Base-by-base conservation (phyloP, 169 alveolate genomes). In the Cystoisospora suis region DNA sequence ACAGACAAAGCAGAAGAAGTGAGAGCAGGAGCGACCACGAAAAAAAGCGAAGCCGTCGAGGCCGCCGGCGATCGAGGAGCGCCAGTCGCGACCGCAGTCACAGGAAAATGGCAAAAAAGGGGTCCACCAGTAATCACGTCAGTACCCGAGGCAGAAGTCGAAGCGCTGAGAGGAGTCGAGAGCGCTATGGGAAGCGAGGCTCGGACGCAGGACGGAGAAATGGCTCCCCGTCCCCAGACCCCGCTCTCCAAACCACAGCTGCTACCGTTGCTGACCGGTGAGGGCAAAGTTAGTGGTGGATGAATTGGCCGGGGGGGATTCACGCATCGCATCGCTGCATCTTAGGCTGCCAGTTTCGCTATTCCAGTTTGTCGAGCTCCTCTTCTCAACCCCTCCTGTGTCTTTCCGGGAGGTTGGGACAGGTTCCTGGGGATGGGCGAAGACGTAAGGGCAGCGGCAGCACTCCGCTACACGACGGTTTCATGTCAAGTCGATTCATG, bases 201-300 rank as follows among this genome's bases (percentile, higher is more conserved):
- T 12, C 61, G n/a, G 4, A 44, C 42, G 3, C 42, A 6, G 15
- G 58, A 36, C n/a, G 34, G 20, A 72, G 83, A 15, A 34, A 32
- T 34, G 27, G 42, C 56, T 38, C 58, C 3, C 27, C 83, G 58
- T 38, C 46, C 23, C 34, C 15, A 46, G 15, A 40, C 83, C 3
- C 38, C 56, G 58, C 56, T 38, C 23, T 56, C 56, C 58, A 29
- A 0, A 34, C 83, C 40, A 72, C 58, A 46, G 83, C 83, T 5
- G 83, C 83, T 5, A 72, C 83, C 4, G 42, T 72, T 12, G 83
- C 83, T 40, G 83, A 72, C 27, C 15, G 83, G 83, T 72, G 56
- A 72, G 83, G 77, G 40, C 29, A 27, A n/a, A 27, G 77, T 65
- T n/a, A 7, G n/a, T n/a, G n/a, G n/a, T n/a, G n/a, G n/a, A n/a